phyloP scores from a whole-genome alignment of 2,329 filamentous ascomycete species.

The Fusarium zealandicum region DNA sequence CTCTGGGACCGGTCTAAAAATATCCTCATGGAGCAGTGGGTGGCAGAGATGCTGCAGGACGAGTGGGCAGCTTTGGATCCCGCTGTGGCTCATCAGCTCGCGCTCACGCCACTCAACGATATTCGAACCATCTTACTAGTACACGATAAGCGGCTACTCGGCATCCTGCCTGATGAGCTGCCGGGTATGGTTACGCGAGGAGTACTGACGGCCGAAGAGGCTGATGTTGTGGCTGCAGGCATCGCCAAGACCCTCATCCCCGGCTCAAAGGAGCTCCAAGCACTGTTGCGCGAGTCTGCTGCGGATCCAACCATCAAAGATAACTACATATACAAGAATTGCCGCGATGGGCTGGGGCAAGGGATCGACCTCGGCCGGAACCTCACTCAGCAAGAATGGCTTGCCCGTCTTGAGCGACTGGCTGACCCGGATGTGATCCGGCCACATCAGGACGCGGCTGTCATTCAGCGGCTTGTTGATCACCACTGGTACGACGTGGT shows the following conservation, averaged over 20 bases:
- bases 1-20: conserved; percentile 8
- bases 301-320: neutral
- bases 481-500: conserved; percentile 25
- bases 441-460: conserved; percentile 19
- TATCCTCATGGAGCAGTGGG: conserved; percentile 8
- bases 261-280: neutral
- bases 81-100: conserved; percentile 10
- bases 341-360: conserved; percentile 18
- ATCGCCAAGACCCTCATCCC: conserved; percentile 16
- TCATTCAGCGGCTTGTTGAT: conserved; percentile 22
- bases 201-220: conserved; percentile 16
- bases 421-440: conserved; percentile 1
- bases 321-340: conserved; percentile 19
- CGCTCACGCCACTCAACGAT: conserved; percentile 19
- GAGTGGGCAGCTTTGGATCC: conserved; percentile 14
- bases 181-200: conserved; percentile 11
- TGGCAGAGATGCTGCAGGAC: conserved; percentile 21
- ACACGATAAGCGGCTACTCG: conserved; percentile 22
- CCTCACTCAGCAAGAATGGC: conserved; percentile 13
- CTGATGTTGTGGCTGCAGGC: conserved; percentile 1
- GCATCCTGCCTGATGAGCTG: conserved; percentile 24
- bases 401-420: conserved; percentile 4
- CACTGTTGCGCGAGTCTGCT: neutral
- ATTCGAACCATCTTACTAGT: conserved; percentile 25
- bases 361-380: conserved; percentile 19